Base-by-base conservation (phyloP, 2,329 filamentous ascomycete species). In the Colletotrichum eleusines region DNA sequence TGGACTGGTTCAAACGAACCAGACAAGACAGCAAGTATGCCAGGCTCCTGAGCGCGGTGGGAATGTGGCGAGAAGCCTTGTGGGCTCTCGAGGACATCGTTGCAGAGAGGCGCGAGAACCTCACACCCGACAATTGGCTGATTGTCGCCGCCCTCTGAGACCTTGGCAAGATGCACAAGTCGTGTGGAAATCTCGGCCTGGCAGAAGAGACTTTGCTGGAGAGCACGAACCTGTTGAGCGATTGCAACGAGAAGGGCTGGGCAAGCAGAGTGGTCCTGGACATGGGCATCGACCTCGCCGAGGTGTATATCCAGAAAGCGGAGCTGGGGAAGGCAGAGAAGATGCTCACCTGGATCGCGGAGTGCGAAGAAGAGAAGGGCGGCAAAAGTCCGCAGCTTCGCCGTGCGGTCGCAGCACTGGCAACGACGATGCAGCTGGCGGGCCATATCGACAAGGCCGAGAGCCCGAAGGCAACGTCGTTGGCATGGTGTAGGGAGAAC, bases 11-110 rank as follows among this genome's bases (percentile, higher is more conserved):
- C 5, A 28, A 46, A 1, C 18, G 28, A 2, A 62, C 63, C 5
- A 35, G 54, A 26, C 51, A 53, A 23, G 61, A 72, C 20, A 58
- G 38, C 11, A 63, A 62, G 20, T 69, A 62, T 38, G 50, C 58
- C 3, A 58, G 31, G 44, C 40, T 65, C 18, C 66, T 72, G 9
- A 55, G 28, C 14, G 26, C 31, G 6, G 44, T 48, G 23, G 54
- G 44, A 1, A 57, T 65, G 48, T 69, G 66, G 66, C 55, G 57
- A 23, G 66, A 66, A 20, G 50, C 61, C 0, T 28, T 62, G 3
- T 40, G 31, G 12, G 31, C 62, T 31, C 28, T 72, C 2, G 9
- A 70, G 3, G 28, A 48, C n/a, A 35, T 48, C 20, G 61, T 63
- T 5, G 23, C 38, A 26, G 61, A 63, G 6, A 53, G 61, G 61